A percentile compares a stretch with the other conserved stretches of the same genome.
Evolutionary conservation across 352 stramenopile species (phyloP).

Genomic region (Pythium plurisporium): DNA sequence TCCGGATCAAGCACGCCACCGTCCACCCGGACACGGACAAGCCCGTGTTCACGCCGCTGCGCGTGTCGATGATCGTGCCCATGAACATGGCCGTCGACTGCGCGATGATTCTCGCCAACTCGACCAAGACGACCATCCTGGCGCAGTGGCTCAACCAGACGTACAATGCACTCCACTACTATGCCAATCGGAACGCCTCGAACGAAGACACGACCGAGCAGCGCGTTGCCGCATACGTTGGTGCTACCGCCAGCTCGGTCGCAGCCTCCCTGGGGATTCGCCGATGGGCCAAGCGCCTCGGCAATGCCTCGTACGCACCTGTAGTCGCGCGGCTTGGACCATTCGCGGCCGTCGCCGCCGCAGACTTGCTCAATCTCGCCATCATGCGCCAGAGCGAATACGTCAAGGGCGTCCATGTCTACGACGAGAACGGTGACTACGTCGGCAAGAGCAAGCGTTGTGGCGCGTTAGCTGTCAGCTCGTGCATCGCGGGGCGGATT

Average conservation of each 20-base stretch:
- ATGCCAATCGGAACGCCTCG: slow-evolving; percentile 83
- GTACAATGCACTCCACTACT: slow-evolving; percentile 90
- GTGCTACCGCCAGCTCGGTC: slow-evolving; percentile 70
- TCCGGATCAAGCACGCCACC: slow-evolving; percentile 68
- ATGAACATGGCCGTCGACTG: slow-evolving; percentile 85
- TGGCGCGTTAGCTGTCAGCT: slow-evolving; percentile 65
- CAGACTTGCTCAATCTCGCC: slow-evolving; percentile 80
- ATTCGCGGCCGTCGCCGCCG: slow-evolving; percentile 76
- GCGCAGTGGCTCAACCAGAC: slow-evolving; percentile 88
- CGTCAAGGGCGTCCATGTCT: slow-evolving; percentile 71
- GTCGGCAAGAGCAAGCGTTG: slow-evolving; percentile 74
- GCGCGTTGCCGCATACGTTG: slow-evolving; percentile 63
- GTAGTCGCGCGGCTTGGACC: slow-evolving; percentile 62
- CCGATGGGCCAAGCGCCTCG: slow-evolving; percentile 42
- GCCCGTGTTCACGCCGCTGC: slow-evolving; percentile 60
- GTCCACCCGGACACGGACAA: slow-evolving; percentile 70
- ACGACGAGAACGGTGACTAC: slow-evolving; percentile 74
- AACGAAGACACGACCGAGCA: slow-evolving; percentile 78
- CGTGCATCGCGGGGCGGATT: slow-evolving; percentile 71
- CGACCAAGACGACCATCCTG: slow-evolving; percentile 60
- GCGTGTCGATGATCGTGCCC: slow-evolving; percentile 83
- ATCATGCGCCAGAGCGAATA: slow-evolving; percentile 87
- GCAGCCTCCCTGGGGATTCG: slow-evolving; percentile 69
- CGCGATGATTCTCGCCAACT: slow-evolving; percentile 72
- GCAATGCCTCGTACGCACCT: slow-evolving; percentile 40